These are phyloP conservation scores for Pinguiococcus pyrenoidosus DNA, from an alignment of 108 stramenopile species.

Conservation along the genomic window DNA sequence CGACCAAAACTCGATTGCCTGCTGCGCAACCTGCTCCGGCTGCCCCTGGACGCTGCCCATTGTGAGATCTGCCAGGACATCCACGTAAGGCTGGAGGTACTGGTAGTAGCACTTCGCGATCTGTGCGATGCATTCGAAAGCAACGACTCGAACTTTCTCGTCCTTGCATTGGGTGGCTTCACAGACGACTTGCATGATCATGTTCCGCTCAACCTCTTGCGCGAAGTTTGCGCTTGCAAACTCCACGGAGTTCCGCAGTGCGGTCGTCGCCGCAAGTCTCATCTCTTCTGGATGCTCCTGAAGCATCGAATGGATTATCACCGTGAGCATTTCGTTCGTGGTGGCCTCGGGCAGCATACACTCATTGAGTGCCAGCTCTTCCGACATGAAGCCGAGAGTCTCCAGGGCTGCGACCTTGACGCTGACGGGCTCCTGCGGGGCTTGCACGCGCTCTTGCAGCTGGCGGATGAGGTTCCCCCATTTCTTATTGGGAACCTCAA, in stretches of 20 bases:
- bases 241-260: constrained; percentile 69
- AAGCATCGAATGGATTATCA: constrained; percentile 88
- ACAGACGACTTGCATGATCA: constrained; percentile 84
- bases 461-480: constrained; percentile 67
- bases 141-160: constrained; percentile 51
- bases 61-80: constrained; percentile 72
- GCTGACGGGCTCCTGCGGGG: constrained; percentile 33
- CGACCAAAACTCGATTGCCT: constrained; percentile 89
- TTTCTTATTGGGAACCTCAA: constrained; percentile 63
- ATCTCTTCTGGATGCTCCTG: constrained; percentile 56
- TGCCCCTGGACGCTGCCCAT: constrained; percentile 53
- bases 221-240: constrained; percentile 86
- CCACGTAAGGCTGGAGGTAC: constrained; percentile 73
- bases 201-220: constrained; percentile 62
- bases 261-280: constrained; percentile 66
- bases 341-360: constrained; percentile 39
- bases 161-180: constrained; percentile 71
- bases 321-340: constrained; percentile 79
- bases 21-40: constrained; percentile 39
- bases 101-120: constrained; percentile 82
- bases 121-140: constrained; percentile 73
- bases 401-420: constrained; percentile 72
- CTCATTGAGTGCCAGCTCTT: constrained; percentile 37
- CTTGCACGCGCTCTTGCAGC: constrained; percentile 58
- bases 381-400: constrained; percentile 86